Percentiles rank a stretch among this genome's conserved stretches.
These are phyloP conservation scores for Deakozyma indianensis DNA, from an alignment of 805 yeast species.

Conservation along the genomic window DNA sequence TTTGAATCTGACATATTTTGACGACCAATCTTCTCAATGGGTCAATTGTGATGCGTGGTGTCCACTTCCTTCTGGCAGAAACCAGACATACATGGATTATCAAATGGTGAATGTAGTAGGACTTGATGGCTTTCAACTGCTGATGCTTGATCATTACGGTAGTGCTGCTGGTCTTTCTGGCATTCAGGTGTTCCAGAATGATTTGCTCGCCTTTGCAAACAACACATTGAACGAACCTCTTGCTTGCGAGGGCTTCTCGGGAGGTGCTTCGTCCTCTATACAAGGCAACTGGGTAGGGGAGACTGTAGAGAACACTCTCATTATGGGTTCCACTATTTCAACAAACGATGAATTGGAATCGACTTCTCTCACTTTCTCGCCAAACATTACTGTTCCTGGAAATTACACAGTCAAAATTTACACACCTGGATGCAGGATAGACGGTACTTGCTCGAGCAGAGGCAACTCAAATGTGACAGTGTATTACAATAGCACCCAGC, in stretches of 20 bases:
- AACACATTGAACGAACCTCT: slow-evolving; percentile 51
- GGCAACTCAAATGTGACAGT: slow-evolving; percentile 71
- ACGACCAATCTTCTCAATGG: slow-evolving; percentile 48
- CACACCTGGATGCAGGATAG: slow-evolving; percentile 77
- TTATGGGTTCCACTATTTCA: slow-evolving; percentile 17
- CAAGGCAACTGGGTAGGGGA: slow-evolving; percentile 20
- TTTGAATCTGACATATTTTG: slow-evolving; percentile 79
- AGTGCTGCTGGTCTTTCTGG: slow-evolving; percentile 55
- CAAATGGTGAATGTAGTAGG: slow-evolving; percentile 57
- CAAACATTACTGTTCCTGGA: slow-evolving; percentile 62
- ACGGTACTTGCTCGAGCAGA: slow-evolving; percentile 52
- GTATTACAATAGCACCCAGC: slow-evolving; percentile 30
- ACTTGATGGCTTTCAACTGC: slow-evolving; percentile 46
- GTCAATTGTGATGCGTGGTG: slow-evolving; percentile 79
- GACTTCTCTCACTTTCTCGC: slow-evolving; percentile 38
- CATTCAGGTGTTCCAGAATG: slow-evolving; percentile 49
- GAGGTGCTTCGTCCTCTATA: slow-evolving; percentile 19
- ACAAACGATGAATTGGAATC: slow-evolving; percentile 18
- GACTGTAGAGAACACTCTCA: slow-evolving; percentile 8
- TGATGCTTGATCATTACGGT: slow-evolving; percentile 58
- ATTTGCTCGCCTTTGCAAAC: slow-evolving; percentile 55
- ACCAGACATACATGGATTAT: slow-evolving; percentile 60
- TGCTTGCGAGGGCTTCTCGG: slow-evolving; percentile 31
- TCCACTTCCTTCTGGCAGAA: slow-evolving; percentile 37
- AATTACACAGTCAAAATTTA: slow-evolving; percentile 55